These are phyloP conservation scores for Nymphaea colorata DNA, from an alignment of 164 flowering plant species.

Conservation along the genomic window DNA sequence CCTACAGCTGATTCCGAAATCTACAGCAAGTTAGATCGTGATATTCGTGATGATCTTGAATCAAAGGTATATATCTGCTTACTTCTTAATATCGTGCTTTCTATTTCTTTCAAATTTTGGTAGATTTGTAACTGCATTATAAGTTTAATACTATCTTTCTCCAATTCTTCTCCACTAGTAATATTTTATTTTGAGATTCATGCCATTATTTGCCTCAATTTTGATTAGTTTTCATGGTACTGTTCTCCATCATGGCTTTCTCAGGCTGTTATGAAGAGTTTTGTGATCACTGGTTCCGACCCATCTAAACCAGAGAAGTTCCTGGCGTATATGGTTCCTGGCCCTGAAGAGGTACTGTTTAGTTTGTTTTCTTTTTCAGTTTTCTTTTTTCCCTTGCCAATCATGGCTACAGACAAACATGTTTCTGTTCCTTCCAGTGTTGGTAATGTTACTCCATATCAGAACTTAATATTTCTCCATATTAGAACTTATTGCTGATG, in stretches of 20 bases:
- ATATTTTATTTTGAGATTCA: not conserved
- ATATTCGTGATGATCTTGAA: slow-evolving; percentile 66
- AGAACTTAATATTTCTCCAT: too few species aligned
- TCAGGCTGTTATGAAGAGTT: slow-evolving; percentile 96
- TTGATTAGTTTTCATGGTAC: too few species aligned
- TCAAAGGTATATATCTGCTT: slow-evolving; percentile 28
- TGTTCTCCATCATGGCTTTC: not conserved
- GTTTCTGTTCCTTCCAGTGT: too few species aligned
- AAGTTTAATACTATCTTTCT: not conserved
- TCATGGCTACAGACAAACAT: not conserved
- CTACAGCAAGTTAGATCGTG: slow-evolving; percentile 45
- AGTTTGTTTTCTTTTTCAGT: not conserved
- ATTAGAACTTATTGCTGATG: too few species aligned
- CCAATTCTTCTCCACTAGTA: not conserved
- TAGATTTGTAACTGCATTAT: not conserved
- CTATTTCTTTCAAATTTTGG: not conserved
- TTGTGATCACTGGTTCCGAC: slow-evolving; percentile 45
- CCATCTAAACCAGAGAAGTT: slow-evolving; percentile 67
- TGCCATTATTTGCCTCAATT: not conserved
- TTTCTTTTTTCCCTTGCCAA: not conserved
- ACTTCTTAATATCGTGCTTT: not conserved
- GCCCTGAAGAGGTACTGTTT: slow-evolving; percentile 54
- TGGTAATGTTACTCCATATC: too few species aligned
- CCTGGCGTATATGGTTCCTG: slow-evolving; percentile 89
- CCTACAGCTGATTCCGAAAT: slow-evolving; percentile 88